Base-by-base conservation (phyloP, 371 early-diverging fungal genomes). In the Encephalitozoon cuniculi region DNA sequence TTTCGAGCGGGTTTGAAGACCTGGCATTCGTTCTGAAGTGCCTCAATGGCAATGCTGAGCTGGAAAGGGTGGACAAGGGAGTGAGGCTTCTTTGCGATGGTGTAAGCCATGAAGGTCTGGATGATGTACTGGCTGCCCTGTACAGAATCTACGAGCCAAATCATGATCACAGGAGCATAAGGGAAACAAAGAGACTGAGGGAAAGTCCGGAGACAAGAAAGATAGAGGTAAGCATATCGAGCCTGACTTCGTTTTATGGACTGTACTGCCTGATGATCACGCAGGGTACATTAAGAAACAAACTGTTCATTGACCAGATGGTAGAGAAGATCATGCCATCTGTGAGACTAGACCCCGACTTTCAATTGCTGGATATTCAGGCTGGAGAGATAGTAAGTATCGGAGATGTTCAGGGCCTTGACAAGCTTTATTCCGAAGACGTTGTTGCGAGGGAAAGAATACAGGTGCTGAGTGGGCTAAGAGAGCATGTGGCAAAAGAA, bases 401-500 rank as follows among this genome's bases (percentile, higher is more conserved):
- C 21, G 74, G 69, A n/a, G 77, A 78, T 59, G 83, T 83, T 64
- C 79, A 78, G 18, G 79, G 77, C 26, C 75, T 80, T 40, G 83
- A 86, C 53, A 81, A 74, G 34, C 72, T 86, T 25, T 85, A 75
- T 76, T 70, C 79, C 25, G 85, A 84, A 64, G 73, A 65, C 9
- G 85, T 86, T 5, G 66, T 78, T 51, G 54, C 69, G 28, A 74
- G 49, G 6, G 64, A 55, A 46, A 71, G 75, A 25, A 65, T 79
- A 49, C 66, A 74, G 8, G 75, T 86, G n/a, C 78, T 84, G 1
- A 81, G 81, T 68, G 86, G 86, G 23, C 49, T 86, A 43, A 78
- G 66, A 59, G 68, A 73, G 23, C 64, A 71, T n/a, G 63, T 81
- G 55, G 51, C 53, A 26, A 81, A 77, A 72, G 81, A 76, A 9